Evolutionary conservation across 2,329 filamentous ascomycete genomes (phyloP), one percentile per base, ranked within the genome.

Genomic region (Sphaceloma murrayae): DNA sequence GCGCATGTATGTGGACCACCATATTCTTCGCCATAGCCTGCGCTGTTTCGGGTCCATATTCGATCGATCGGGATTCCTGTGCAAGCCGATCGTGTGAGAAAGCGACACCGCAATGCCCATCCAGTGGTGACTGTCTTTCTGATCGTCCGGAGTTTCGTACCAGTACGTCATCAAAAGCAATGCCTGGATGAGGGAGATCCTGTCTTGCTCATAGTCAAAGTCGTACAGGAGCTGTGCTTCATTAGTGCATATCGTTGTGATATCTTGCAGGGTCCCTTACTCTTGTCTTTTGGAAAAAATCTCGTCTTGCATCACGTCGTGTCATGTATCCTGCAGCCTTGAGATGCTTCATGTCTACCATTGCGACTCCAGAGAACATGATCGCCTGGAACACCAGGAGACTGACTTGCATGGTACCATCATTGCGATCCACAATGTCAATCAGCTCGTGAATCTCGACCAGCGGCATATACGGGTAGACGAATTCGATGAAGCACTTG

Each of bases 71-170:
- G 87, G 86, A 55, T 94, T 85, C 50, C 88, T 82, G 62, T 96
- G 87, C 13, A 95, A 72, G 4, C 89, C 88, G 51, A 95, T 94
- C 9, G 88, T 94, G 62, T 94, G 86, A 43, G 87, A 88, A 34
- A 95, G 70, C 9, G 88, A 94, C 48, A 94, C 85, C 31, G 88
- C 89, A 27, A 95, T 85, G 13, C 89, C 89, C 85, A 95, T 94
- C 89, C 88, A 95, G 60, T 95, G 88, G 85, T 89, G 95, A 34
- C 88, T 95, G 61, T 95, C 89, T 63, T 95, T 95, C 59, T 94
- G 86, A 60, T 95, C 89, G 63, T 95, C 87, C 0, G 88, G 88
- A 9, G 86, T 94, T 64, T 95, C 88, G 61, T 95, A 95, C 83
- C 89, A 96, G 62, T 94, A 94, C 3, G 88, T 94, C 83, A 95